Percentiles rank a stretch among this genome's conserved stretches.
Evolutionary conservation across 2,329 filamentous ascomycete species (phyloP).

Genomic region (Calycina marina): DNA sequence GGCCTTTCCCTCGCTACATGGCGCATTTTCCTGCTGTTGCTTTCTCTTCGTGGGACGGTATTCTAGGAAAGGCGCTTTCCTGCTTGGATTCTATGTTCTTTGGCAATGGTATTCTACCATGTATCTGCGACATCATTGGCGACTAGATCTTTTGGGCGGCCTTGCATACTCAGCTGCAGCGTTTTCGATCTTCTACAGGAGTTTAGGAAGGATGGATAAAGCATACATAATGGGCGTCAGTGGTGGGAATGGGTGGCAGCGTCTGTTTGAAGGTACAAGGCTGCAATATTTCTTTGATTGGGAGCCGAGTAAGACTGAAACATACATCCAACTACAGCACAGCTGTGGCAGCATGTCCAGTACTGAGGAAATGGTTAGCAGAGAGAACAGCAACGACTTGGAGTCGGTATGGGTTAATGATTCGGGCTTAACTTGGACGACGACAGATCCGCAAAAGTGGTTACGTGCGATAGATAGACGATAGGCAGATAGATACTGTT

Average conservation of each 20-base stretch:
- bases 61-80: constrained; percentile 49
- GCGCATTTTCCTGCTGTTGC: constrained; percentile 84
- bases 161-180: constrained; percentile 61
- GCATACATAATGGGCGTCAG: constrained; percentile 16
- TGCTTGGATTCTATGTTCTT: constrained; percentile 53
- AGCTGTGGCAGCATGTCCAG: no score
- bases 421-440: constrained; percentile 8
- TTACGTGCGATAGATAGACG: no score
- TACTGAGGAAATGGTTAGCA: constrained; percentile 2
- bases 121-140: constrained; percentile 93
- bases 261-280: constrained; percentile 15
- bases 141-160: constrained; percentile 76
- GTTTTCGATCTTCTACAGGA: constrained; percentile 38
- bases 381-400: constrained; percentile 8
- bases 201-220: constrained; percentile 16
- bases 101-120: constrained; percentile 98
- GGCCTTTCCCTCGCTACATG: constrained; percentile 82
- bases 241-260: constrained; percentile 18
- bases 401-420: constrained; percentile 13
- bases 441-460: constrained; percentile 7
- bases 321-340: constrained; percentile 7
- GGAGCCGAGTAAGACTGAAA: constrained; percentile 7
- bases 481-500: no score
- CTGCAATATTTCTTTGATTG: constrained; percentile 15
- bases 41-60: constrained; percentile 53